Percentiles rank a stretch among this genome's conserved stretches.
Conservation (phyloP, 257 asterid species). For the Solanum pinnatisectum region DNA sequence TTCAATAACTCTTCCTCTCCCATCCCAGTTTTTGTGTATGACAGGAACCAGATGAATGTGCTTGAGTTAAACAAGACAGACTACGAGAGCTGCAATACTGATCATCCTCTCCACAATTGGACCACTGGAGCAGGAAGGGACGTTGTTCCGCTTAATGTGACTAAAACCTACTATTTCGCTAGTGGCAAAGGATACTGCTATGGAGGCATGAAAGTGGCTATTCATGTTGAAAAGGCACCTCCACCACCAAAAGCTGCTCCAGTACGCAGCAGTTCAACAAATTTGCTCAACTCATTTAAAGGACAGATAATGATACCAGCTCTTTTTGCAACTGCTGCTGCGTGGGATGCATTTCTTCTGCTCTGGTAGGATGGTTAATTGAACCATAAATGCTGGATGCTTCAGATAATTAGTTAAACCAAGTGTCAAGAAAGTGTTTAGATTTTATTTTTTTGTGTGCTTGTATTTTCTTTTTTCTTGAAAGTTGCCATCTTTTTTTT, state of each 20-base stretch:
- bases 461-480: not conserved
- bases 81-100: constrained; percentile 51
- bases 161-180: constrained; percentile 58
- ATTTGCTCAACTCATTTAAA: constrained; percentile 16
- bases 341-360: constrained; percentile 49
- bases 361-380: constrained; percentile 13
- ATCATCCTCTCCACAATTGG: constrained; percentile 60
- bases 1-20: not conserved
- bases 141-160: constrained; percentile 81
- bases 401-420: constrained; percentile 7
- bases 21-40: constrained; percentile 60
- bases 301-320: constrained; percentile 41
- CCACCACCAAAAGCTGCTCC: constrained; percentile 60
- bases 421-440: constrained; percentile 25
- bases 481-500: not conserved
- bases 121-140: constrained; percentile 87
- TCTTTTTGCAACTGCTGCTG: constrained; percentile 43
- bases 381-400: not conserved
- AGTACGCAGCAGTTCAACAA: constrained; percentile 10
- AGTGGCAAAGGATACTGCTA: constrained; percentile 84
- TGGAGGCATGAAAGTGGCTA: constrained; percentile 65
- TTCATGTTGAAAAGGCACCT: constrained; percentile 48
- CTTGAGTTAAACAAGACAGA: constrained; percentile 79
- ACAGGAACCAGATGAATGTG: constrained; percentile 60
- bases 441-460: constrained; percentile 6